Percentiles rank a stretch among this genome's conserved stretches.
These are phyloP conservation scores for Rhytidiadelphus loreus DNA, from an alignment of 225 moss, liverwort and hornwort genomes.

Conservation along the genomic window DNA sequence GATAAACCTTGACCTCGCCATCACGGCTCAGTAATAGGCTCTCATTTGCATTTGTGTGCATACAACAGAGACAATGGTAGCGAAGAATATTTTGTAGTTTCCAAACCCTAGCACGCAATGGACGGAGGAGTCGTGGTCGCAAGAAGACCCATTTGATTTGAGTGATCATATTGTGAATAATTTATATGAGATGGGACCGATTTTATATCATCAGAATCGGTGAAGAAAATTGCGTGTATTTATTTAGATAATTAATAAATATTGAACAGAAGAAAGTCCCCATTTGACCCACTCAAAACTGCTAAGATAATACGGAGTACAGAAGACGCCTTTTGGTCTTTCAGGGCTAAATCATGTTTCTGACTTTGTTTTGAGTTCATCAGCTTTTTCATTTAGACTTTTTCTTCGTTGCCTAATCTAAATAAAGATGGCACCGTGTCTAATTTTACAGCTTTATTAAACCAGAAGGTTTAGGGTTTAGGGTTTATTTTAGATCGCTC, in stretches of 20 bases:
- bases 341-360: not conserved
- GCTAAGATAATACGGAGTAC: not conserved
- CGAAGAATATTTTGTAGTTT: not conserved
- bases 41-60: not conserved
- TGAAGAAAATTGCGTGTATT: not conserved
- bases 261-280: not conserved
- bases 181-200: not conserved
- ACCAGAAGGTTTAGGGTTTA: not conserved
- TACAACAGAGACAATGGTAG: not conserved
- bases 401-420: not conserved
- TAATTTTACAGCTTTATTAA: not conserved
- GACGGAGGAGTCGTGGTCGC: not conserved
- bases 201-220: not conserved
- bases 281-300: not conserved
- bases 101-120: not conserved
- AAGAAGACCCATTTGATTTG: not conserved
- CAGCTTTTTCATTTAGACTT: too few species aligned
- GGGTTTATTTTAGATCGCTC: not conserved
- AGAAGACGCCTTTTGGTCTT: not conserved
- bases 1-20: not conserved
- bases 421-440: not conserved
- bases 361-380: not conserved
- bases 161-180: not conserved
- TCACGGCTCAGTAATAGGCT: not conserved
- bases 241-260: not conserved